These are phyloP conservation scores for Fusarium nematophilum DNA, from an alignment of 2,329 filamentous ascomycete genomes.

Conservation along the genomic window DNA sequence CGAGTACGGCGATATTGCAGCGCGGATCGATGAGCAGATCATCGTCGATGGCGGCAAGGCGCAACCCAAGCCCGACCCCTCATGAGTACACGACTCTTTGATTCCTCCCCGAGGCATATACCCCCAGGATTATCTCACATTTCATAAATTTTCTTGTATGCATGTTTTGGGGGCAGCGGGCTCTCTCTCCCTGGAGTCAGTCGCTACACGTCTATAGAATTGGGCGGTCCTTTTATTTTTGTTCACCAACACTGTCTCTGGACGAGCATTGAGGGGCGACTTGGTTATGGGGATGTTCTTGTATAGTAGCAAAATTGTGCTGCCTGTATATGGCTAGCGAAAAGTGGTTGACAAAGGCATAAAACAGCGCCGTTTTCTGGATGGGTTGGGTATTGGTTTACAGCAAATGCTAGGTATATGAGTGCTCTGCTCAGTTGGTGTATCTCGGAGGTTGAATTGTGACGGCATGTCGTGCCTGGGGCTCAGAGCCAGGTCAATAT, in stretches of 20 bases:
- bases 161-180: slow-evolving; percentile 16
- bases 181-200: background rate
- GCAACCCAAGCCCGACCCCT: slow-evolving; percentile 16
- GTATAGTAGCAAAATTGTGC: slow-evolving; percentile 33
- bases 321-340: background rate
- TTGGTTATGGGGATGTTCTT: slow-evolving; percentile 10
- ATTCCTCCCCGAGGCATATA: background rate
- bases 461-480: too few species aligned
- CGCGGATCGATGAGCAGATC: slow-evolving; percentile 71
- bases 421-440: slow-evolving; percentile 2
- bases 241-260: slow-evolving; percentile 21
- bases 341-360: slow-evolving; percentile 21
- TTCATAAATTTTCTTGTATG: slow-evolving; percentile 29
- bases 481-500: too few species aligned
- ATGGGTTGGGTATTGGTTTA: slow-evolving; percentile 29
- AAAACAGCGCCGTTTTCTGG: slow-evolving; percentile 23
- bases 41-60: slow-evolving; percentile 72
- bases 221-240: slow-evolving; percentile 10
- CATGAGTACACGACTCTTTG: slow-evolving; percentile 29
- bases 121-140: background rate
- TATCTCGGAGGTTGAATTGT: background rate
- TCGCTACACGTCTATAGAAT: slow-evolving; percentile 27
- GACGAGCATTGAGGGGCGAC: slow-evolving; percentile 19
- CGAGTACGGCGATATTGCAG: slow-evolving; percentile 70
- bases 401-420: slow-evolving; percentile 13